Percentiles rank a stretch among this genome's conserved stretches.
Conservation (phyloP, 169 alveolate genomes). For the Miamiensis avidus region DNA sequence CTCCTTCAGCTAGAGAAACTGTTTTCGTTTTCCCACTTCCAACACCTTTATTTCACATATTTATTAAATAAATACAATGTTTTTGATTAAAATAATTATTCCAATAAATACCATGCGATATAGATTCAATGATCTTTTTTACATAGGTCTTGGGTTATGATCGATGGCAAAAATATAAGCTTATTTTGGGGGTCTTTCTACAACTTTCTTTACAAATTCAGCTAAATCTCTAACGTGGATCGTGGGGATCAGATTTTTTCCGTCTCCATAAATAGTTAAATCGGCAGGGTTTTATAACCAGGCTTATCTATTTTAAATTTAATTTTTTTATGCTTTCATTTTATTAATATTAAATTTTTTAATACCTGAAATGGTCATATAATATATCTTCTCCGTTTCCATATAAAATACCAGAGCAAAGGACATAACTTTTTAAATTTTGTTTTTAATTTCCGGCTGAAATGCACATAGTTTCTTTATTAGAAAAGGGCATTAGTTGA, state of each 20-base stretch:
- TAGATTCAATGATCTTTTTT: slow-evolving; percentile 70
- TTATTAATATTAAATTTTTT: neutral
- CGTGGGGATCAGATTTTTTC: slow-evolving; percentile 87
- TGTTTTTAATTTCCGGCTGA: slow-evolving; percentile 69
- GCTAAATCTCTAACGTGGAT: slow-evolving; percentile 88
- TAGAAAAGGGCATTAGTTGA: no score
- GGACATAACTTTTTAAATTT: slow-evolving; percentile 76
- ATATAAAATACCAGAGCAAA: slow-evolving; percentile 88
- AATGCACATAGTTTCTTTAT: slow-evolving; percentile 87
- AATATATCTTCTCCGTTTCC: slow-evolving; percentile 90
- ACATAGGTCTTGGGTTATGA: slow-evolving; percentile 72
- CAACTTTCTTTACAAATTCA: slow-evolving; percentile 68
- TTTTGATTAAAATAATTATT: no score
- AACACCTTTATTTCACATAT: slow-evolving; percentile 56
- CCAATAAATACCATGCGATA: slow-evolving; percentile 34
- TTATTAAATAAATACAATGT: no score
- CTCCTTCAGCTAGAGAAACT: slow-evolving; percentile 38
- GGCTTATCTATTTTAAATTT: slow-evolving; percentile 49
- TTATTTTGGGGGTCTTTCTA: slow-evolving; percentile 67
- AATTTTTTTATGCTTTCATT: neutral
- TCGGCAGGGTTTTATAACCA: slow-evolving; percentile 72
- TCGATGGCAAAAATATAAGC: slow-evolving; percentile 88
- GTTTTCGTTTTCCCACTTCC: slow-evolving; percentile 78
- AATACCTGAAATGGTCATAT: slow-evolving; percentile 63
- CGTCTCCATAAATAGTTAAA: slow-evolving; percentile 68